These are phyloP conservation scores for Amaranthus hypochondriacus DNA, from an alignment of 148 eudicot genomes.

Conservation along the genomic window DNA sequence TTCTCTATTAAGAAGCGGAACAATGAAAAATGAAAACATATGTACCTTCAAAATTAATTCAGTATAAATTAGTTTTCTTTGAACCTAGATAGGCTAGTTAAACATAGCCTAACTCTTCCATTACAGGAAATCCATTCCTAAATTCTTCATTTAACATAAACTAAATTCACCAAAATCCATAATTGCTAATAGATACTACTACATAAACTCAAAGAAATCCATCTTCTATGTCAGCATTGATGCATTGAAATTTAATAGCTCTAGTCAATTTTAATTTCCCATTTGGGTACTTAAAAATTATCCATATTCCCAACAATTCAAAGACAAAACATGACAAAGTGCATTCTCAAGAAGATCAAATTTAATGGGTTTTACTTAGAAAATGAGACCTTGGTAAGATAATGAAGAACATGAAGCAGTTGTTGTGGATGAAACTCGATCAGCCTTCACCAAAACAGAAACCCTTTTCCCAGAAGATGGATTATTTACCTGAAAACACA, in stretches of 20 bases:
- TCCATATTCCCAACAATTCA: neutral
- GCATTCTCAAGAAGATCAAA: neutral
- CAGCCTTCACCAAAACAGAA: conserved; percentile 51
- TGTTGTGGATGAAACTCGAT: conserved; percentile 41
- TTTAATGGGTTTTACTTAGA: neutral
- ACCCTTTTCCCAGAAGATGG: conserved; percentile 26
- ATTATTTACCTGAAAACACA: conserved; percentile 19
- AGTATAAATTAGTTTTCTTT: too few species aligned
- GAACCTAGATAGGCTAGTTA: neutral
- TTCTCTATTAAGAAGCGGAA: too few species aligned
- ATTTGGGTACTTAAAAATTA: neutral
- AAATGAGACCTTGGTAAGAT: conserved; percentile 38
- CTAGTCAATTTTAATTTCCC: neutral
- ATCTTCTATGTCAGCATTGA: too few species aligned
- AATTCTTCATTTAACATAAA: neutral
- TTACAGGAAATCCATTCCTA: neutral
- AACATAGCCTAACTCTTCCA: too few species aligned
- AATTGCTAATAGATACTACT: too few species aligned
- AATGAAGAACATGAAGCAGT: conserved; percentile 27
- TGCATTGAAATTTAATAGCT: too few species aligned
- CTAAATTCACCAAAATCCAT: too few species aligned
- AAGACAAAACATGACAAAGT: neutral
- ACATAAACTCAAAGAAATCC: too few species aligned
- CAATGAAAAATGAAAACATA: too few species aligned
- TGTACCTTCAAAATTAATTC: too few species aligned